Evolutionary conservation across 768 basidiomycete genomes (phyloP).

Genomic region (Chlorophyllum brunneum): DNA sequence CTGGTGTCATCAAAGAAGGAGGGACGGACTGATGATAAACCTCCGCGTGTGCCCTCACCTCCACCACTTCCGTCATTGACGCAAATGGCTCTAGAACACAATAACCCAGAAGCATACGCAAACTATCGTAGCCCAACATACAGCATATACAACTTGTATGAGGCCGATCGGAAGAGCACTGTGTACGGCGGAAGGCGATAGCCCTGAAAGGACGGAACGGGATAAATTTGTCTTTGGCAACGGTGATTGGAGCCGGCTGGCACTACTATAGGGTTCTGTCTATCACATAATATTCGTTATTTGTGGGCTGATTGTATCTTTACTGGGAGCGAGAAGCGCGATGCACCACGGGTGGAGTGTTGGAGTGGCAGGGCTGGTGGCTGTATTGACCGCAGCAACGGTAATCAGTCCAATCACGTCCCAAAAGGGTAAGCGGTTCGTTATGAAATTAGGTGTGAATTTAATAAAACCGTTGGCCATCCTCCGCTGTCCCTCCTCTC

Average conservation of each 20-base stretch:
- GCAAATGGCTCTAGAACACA: conserved; percentile 72
- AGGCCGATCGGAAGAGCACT: conserved; percentile 53
- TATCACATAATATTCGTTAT: not conserved
- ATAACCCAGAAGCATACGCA: conserved; percentile 55
- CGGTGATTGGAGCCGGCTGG: too few relatives aligned
- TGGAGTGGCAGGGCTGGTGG: not conserved
- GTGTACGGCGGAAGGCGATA: conserved; percentile 7
- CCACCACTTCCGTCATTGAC: conserved; percentile 68
- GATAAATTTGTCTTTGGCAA: too few relatives aligned
- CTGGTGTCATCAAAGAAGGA: not conserved
- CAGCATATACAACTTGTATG: conserved; percentile 76
- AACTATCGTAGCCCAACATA: conserved; percentile 80
- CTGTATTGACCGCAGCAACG: conserved; percentile 11
- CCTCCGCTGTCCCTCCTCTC: not conserved
- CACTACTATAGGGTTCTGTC: too few relatives aligned
- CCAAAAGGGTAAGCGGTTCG: not conserved
- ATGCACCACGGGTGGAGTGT: not conserved
- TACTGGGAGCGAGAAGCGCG: too few relatives aligned
- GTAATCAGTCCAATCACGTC: conserved; percentile 1
- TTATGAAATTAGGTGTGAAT: not conserved
- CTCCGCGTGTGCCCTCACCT: conserved; percentile 78
- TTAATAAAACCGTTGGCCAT: not conserved
- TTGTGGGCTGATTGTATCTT: too few relatives aligned
- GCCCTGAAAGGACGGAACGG: not conserved
- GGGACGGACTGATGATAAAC: conserved; percentile 43